Evolutionary conservation across 306 rosid genomes (phyloP).

Genomic region (Fragaria nilgerrensis): DNA sequence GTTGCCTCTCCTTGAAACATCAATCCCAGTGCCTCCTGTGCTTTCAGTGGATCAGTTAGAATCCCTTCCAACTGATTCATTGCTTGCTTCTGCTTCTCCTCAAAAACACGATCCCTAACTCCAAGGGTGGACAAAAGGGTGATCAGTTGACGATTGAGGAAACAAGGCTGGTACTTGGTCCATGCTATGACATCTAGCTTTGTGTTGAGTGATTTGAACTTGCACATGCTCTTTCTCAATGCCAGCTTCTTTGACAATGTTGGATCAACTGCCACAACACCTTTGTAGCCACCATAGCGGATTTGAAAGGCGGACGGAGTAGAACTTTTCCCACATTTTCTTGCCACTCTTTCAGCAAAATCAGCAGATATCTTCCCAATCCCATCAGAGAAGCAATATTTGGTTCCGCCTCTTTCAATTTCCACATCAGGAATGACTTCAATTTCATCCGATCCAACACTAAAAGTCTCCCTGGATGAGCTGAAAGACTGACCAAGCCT

Average conservation of each 20-base stretch:
- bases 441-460: conserved; percentile 18
- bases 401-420: background rate
- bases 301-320: conserved; percentile 50
- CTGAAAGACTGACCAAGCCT: conserved; percentile 51
- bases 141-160: conserved; percentile 40
- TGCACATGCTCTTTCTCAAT: conserved; percentile 40
- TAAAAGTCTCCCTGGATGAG: conserved; percentile 33
- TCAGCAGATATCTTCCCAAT: conserved; percentile 41
- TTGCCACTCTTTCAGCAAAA: conserved; percentile 37
- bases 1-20: conserved; percentile 36
- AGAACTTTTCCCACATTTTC: conserved; percentile 28
- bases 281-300: conserved; percentile 42
- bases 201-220: conserved; percentile 30
- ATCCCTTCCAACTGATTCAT: conserved; percentile 26
- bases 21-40: conserved; percentile 28
- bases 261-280: conserved; percentile 50
- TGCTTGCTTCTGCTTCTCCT: conserved; percentile 23
- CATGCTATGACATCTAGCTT: conserved; percentile 34
- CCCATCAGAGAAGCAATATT: conserved; percentile 45
- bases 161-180: conserved; percentile 45
- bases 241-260: conserved; percentile 27
- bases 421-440: conserved; percentile 34
- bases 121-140: conserved; percentile 42
- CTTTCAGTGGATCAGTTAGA: conserved; percentile 29
- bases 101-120: conserved; percentile 24